phyloP scores from a whole-genome alignment of 1,284 basidiomycete species.

The Lentinus polychrous region DNA sequence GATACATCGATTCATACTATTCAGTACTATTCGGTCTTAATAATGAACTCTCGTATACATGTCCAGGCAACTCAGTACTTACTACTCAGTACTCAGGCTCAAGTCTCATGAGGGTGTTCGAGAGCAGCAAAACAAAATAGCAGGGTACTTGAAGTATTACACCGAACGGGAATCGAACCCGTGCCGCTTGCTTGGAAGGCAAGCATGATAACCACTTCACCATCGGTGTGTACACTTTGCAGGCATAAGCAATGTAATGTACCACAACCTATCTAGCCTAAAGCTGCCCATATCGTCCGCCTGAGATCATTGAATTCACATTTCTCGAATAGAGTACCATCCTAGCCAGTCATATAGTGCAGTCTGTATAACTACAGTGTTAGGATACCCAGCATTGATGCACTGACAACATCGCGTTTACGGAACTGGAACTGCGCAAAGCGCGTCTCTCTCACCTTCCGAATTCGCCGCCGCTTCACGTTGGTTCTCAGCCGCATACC shows the following conservation, averaged over 20 bases:
- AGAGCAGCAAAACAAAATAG: conserved; percentile 10
- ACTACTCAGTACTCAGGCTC: not conserved
- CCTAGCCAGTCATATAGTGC: too few species aligned
- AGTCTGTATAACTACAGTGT: too few species aligned
- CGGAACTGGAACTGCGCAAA: not conserved
- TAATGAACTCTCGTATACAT: not conserved
- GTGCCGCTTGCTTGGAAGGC: conserved; percentile 82
- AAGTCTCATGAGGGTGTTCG: not conserved
- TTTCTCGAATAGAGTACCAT: too few species aligned
- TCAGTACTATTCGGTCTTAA: too few species aligned
- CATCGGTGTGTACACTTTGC: conserved; percentile 57
- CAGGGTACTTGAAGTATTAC: too few species aligned
- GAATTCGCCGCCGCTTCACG: not conserved
- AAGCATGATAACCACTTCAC: conserved; percentile 84
- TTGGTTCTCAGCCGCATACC: not conserved
- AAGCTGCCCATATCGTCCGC: too few species aligned
- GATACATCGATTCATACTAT: too few species aligned
- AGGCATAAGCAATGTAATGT: too few species aligned
- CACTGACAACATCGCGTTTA: not conserved
- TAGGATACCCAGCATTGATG: not conserved
- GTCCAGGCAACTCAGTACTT: not conserved
- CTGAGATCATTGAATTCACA: too few species aligned
- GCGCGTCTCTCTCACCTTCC: not conserved
- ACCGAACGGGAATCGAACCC: conserved; percentile 75
- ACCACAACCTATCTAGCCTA: too few species aligned